Evolutionary conservation across 75 land plant species (phyloP), one percentile per base, ranked within the genome.

Genomic region (Isoetes taiwanensis): DNA sequence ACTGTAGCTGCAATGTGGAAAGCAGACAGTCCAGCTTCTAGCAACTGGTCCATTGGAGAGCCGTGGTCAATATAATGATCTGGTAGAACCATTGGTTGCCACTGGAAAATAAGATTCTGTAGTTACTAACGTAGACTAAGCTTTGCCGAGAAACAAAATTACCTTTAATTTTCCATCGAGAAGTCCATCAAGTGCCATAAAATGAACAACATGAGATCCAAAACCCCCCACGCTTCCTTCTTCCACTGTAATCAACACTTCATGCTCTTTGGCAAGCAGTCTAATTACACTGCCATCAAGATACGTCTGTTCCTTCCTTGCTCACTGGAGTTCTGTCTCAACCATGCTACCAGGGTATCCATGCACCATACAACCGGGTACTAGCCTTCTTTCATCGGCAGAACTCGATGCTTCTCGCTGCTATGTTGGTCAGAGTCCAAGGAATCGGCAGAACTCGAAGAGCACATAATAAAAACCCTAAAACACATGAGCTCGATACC

Each of bases 141-240:
- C 2, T n/a, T n/a, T n/a, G n/a, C n/a, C n/a, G n/a, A n/a, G n/a
- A n/a, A 54, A 21, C 19, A 9, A 19, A 26, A 2, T 20, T 50
- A 73, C 80, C 69, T 74, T 68, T 5, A 65, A 42, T 0, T 62
- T 78, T 32, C 77, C 69, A 27, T 73, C 80, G 4, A 77, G 64
- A 16, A 73, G 72, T 8, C 80, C 80, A 24, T 73, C 61, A 41
- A 77, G 37, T 14, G 69, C 69, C 14, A 77, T 16, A 57, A 73
- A 77, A 28, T 73, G 77, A 10, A 70, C 65, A 23, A 77, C 80
- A 43, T 77, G 80, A 34, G 80, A 64, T 17, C 73, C 72, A 46
- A 77, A 77, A 14, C 80, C 79, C 43, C 79, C 79, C 27, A 76
- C 29, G 11, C 75, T 72, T 0, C 76, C 79, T 67, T 76, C 75